These are phyloP conservation scores for Daldinia loculata DNA, from an alignment of 495 filamentous ascomycete species.

Conservation along the genomic window DNA sequence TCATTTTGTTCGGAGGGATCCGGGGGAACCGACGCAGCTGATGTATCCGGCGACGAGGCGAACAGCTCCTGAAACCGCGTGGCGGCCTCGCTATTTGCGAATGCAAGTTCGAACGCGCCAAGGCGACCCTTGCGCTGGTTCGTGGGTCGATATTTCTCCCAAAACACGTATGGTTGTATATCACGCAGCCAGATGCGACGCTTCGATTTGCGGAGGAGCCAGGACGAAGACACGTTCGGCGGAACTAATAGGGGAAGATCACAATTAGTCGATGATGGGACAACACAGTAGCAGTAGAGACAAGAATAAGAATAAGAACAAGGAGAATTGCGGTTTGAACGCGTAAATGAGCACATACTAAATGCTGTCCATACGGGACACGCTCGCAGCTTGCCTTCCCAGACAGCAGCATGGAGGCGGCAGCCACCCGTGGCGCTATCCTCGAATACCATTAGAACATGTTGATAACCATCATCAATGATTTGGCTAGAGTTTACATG, in stretches of 20 bases:
- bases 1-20: constrained; percentile 46
- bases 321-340: neutral
- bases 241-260: constrained; percentile 58
- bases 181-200: constrained; percentile 68
- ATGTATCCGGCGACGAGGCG: constrained; percentile 23
- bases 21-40: constrained; percentile 30
- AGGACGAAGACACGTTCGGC: constrained; percentile 61
- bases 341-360: constrained; percentile 47
- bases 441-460: constrained; percentile 75
- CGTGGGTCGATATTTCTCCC: constrained; percentile 63
- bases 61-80: constrained; percentile 55
- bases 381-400: constrained; percentile 57
- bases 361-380: constrained; percentile 82
- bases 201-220: constrained; percentile 62
- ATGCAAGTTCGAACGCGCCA: constrained; percentile 57
- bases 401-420: constrained; percentile 61
- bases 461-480: constrained; percentile 71
- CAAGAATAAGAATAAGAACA: neutral
- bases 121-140: constrained; percentile 55
- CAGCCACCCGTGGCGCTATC: constrained; percentile 71
- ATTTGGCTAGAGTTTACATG: constrained; percentile 65
- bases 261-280: neutral
- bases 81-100: constrained; percentile 55
- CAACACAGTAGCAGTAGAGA: neutral
- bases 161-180: constrained; percentile 69